These are phyloP conservation scores for Suillus subalutaceus DNA, from an alignment of 768 basidiomycete genomes.

Conservation along the genomic window DNA sequence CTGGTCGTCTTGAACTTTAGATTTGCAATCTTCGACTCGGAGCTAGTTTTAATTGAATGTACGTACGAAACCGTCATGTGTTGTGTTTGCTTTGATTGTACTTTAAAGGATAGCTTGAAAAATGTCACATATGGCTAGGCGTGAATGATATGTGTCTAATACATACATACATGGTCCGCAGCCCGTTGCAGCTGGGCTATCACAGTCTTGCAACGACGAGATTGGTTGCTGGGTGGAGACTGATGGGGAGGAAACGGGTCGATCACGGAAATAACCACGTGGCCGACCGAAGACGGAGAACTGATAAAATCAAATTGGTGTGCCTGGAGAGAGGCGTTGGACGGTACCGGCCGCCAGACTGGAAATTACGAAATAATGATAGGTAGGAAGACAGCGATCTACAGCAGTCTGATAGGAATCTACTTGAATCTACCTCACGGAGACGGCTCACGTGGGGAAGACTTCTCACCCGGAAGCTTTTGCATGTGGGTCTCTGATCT, in stretches of 20 bases:
- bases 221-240: neutral
- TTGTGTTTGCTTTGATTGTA: neutral
- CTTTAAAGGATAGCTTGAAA: neutral
- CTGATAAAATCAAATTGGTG: neutral
- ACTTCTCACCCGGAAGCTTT: neutral
- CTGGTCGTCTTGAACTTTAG: conserved; percentile 7
- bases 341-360: neutral
- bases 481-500: neutral
- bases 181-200: neutral
- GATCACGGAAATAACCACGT: conserved; percentile 8
- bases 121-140: neutral
- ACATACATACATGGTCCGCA: neutral
- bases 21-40: neutral
- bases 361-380: neutral
- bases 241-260: neutral
- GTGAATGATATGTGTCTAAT: neutral
- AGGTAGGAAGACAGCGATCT: neutral
- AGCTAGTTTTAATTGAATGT: neutral
- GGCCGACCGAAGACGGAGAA: neutral
- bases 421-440: neutral
- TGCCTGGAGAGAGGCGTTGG: neutral
- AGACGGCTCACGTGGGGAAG: conserved; percentile 2
- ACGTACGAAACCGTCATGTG: neutral
- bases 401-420: neutral
- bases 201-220: neutral